Percentiles rank a stretch among this genome's conserved stretches.
Evolutionary conservation across 805 yeast genomes (phyloP).

Genomic region (Kuraishia floccosa): DNA sequence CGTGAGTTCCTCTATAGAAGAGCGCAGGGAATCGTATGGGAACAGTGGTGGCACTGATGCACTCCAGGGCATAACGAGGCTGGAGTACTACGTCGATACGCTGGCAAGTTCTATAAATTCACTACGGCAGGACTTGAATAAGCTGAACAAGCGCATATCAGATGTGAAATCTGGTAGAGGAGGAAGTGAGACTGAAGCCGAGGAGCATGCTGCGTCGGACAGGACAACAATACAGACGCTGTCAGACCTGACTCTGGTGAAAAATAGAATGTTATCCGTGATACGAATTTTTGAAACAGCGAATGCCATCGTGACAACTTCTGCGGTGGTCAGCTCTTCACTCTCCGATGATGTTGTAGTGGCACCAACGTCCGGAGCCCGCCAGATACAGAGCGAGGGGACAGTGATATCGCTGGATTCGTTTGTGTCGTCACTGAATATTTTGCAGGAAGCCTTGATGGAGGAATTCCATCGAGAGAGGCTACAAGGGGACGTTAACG

Average conservation of each 20-base stretch:
- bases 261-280: constrained; percentile 33
- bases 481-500: constrained; percentile 12
- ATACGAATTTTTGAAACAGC: constrained; percentile 32
- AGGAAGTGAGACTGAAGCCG: constrained; percentile 10
- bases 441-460: constrained; percentile 31
- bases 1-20: constrained; percentile 4
- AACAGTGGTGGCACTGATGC: constrained; percentile 10
- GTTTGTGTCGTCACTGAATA: constrained; percentile 25
- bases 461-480: constrained; percentile 23
- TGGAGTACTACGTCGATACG: constrained; percentile 57
- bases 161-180: neutral
- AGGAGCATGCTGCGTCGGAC: constrained; percentile 5
- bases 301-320: constrained; percentile 24
- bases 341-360: neutral
- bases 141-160: constrained; percentile 16
- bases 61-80: constrained; percentile 35
- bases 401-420: constrained; percentile 9
- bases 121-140: constrained; percentile 33
- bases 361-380: constrained; percentile 6
- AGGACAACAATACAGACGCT: constrained; percentile 22
- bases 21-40: constrained; percentile 3
- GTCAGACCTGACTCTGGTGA: constrained; percentile 30
- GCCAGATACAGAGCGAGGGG: too few relatives aligned
- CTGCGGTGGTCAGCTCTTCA: constrained; percentile 6
- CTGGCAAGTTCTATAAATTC: constrained; percentile 47